Percentiles rank a stretch among this genome's conserved stretches.
phyloP scores from a whole-genome alignment of 768 basidiomycete genomes.

The Auriscalpium vulgare region DNA sequence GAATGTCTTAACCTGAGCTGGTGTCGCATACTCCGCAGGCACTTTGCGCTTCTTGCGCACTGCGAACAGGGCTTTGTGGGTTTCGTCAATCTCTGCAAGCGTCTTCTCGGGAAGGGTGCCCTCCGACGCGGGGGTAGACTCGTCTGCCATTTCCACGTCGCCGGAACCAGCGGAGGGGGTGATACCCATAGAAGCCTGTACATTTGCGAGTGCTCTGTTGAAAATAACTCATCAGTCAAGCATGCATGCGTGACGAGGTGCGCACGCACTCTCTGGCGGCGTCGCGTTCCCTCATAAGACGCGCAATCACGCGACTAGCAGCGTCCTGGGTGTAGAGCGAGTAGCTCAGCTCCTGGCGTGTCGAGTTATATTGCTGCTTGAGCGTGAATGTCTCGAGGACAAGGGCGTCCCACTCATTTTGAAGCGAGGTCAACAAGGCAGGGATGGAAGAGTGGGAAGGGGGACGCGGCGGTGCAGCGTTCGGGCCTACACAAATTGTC shows the following conservation, averaged over 20 bases:
- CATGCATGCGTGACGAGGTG: not conserved
- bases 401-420: slow-evolving; percentile 95
- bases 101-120: slow-evolving; percentile 56
- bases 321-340: slow-evolving; percentile 94
- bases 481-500: slow-evolving; percentile 48
- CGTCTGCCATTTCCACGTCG: slow-evolving; percentile 84
- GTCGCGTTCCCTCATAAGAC: slow-evolving; percentile 89
- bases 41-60: slow-evolving; percentile 90
- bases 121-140: slow-evolving; percentile 35
- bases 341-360: slow-evolving; percentile 91
- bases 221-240: not conserved
- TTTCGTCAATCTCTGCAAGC: slow-evolving; percentile 57
- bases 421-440: slow-evolving; percentile 81
- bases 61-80: slow-evolving; percentile 65
- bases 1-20: slow-evolving; percentile 66
- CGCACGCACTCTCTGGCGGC: slow-evolving; percentile 86
- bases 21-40: slow-evolving; percentile 64
- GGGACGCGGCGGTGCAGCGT: slow-evolving; percentile 78
- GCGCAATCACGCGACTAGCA: slow-evolving; percentile 88
- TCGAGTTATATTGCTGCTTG: slow-evolving; percentile 80
- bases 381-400: slow-evolving; percentile 86
- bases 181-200: slow-evolving; percentile 87
- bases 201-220: slow-evolving; percentile 78
- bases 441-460: slow-evolving; percentile 90
- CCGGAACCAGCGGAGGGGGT: slow-evolving; percentile 41